Conservation (phyloP, 495 filamentous ascomycete genomes). For the Podospora pseudoanserina region DNA sequence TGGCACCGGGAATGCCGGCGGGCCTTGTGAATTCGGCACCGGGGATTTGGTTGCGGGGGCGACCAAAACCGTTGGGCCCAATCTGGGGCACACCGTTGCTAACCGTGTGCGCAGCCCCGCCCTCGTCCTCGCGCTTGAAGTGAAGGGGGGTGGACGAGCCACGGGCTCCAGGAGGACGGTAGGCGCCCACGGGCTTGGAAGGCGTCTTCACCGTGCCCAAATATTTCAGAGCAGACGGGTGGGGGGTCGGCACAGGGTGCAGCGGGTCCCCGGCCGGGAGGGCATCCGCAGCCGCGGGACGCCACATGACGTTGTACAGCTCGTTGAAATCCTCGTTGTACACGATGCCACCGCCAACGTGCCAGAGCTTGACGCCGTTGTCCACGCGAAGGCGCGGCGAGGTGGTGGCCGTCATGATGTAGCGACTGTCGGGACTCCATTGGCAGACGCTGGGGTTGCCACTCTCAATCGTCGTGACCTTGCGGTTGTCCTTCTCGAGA, state of each 20-base stretch:
- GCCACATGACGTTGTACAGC: slow-evolving; percentile 89
- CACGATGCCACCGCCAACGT: slow-evolving; percentile 84
- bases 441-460: slow-evolving; percentile 92
- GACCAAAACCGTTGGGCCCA: slow-evolving; percentile 76
- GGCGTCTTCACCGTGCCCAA: slow-evolving; percentile 84
- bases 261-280: slow-evolving; percentile 70
- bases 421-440: slow-evolving; percentile 93
- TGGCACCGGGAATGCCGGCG: slow-evolving; percentile 67
- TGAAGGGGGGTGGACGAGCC: slow-evolving; percentile 83
- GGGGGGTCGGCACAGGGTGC: slow-evolving; percentile 71
- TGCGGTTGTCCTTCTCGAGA: slow-evolving; percentile 82
- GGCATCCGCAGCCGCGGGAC: slow-evolving; percentile 61
- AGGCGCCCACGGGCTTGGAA: slow-evolving; percentile 90
- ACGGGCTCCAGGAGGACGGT: slow-evolving; percentile 93
- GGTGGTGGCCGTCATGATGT: slow-evolving; percentile 93
- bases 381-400: slow-evolving; percentile 92
- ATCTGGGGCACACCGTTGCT: slow-evolving; percentile 70
- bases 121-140: slow-evolving; percentile 97
- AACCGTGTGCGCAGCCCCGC: slow-evolving; percentile 78
- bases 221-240: slow-evolving; percentile 78
- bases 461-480: slow-evolving; percentile 90
- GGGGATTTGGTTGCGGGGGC: slow-evolving; percentile 52
- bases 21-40: slow-evolving; percentile 49
- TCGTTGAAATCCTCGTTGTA: slow-evolving; percentile 93
- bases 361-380: slow-evolving; percentile 94